Percentiles rank a stretch among this genome's conserved stretches.
Evolutionary conservation across 1,139 yeast genomes (phyloP).

Genomic region (Candida anutae): DNA sequence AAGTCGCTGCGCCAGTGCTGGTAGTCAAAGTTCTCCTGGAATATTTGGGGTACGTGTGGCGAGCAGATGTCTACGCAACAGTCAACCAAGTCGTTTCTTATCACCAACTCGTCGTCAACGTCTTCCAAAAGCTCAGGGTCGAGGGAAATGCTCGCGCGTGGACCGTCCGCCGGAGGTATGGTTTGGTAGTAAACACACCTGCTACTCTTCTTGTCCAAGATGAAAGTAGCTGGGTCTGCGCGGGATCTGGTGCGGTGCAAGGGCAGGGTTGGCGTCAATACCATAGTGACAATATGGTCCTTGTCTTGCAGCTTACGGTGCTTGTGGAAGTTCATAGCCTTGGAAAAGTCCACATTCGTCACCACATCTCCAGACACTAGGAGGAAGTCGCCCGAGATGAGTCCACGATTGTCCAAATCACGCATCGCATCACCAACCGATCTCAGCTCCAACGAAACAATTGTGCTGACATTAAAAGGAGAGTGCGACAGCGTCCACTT

Average conservation of each 20-base stretch:
- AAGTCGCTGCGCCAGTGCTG: constrained; percentile 81
- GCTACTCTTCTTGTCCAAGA: constrained; percentile 63
- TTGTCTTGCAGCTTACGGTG: constrained; percentile 65
- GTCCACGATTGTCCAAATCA: constrained; percentile 84
- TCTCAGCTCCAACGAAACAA: constrained; percentile 80
- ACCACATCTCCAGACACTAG: constrained; percentile 92
- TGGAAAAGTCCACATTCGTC: constrained; percentile 74
- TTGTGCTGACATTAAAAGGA: constrained; percentile 71
- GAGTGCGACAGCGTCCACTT: constrained; percentile 71
- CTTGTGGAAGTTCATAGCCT: constrained; percentile 68
- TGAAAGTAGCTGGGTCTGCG: constrained; percentile 77
- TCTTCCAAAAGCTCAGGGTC: constrained; percentile 82
- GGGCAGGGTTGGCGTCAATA: constrained; percentile 79
- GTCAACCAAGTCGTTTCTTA: constrained; percentile 89
- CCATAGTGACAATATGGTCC: constrained; percentile 92
- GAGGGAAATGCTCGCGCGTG: constrained; percentile 48
- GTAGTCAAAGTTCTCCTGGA: constrained; percentile 94
- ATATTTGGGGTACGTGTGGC: constrained; percentile 89
- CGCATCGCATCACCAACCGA: constrained; percentile 98
- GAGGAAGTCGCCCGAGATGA: constrained; percentile 82
- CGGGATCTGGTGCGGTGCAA: constrained; percentile 74
- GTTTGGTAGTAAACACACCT: constrained; percentile 81
- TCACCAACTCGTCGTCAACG: constrained; percentile 61
- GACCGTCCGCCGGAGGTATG: constrained; percentile 55
- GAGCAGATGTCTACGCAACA: constrained; percentile 95